Base-by-base conservation (phyloP, 2,329 filamentous ascomycete species). In the Trichoderma sp. region DNA sequence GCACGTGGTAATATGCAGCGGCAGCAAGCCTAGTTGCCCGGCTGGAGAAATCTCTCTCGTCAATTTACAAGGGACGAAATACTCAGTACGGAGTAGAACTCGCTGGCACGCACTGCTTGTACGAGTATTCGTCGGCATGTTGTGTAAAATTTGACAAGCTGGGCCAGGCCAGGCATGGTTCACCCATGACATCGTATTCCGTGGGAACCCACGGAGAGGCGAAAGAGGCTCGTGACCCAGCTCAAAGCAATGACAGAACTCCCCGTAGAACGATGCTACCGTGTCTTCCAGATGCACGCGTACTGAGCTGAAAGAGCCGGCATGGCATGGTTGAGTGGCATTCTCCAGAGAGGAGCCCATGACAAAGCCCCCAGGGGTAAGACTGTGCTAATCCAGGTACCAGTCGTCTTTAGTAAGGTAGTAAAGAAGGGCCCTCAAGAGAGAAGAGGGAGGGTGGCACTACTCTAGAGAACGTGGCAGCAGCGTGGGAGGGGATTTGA, bases 381-480 rank as follows among this genome's bases (percentile, higher is more conserved):
- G 38, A 45, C 41, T 45, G 59, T 45, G 59, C 69, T 64, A 53
- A 64, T 56, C 18, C 69, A 72, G 69, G 69, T 38, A 72, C 69
- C 59, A 65, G 29, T 33, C 29, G 41, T 56, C 29, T 65, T 65
- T 72, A 27, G 41, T 64, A 64, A 56, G 41, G 60, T 72, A 64
- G 21, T 21, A 50, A 29, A 29, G 14, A 29, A 31, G 45, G 45
- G n/a, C n/a, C n/a, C 45, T 45, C 16, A 41, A 41, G n/a, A 27
- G n/a, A n/a, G 29, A 38, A 50, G 31, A 72, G 60, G 60, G 69
- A 72, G 69, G 69, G 69, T 72, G 60, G 69, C 60, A 72, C 31
- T 53, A 29, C 69, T 65, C 60, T 72, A 53, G 41, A 72, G 60
- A 72, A 72, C 69, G 69, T 72, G 69, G 69, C 60, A 72, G 45